Evolutionary conservation across 2,329 filamentous ascomycete genomes (phyloP), one percentile per base, ranked within the genome.

Genomic region (Gaeumannomyces sp.): DNA sequence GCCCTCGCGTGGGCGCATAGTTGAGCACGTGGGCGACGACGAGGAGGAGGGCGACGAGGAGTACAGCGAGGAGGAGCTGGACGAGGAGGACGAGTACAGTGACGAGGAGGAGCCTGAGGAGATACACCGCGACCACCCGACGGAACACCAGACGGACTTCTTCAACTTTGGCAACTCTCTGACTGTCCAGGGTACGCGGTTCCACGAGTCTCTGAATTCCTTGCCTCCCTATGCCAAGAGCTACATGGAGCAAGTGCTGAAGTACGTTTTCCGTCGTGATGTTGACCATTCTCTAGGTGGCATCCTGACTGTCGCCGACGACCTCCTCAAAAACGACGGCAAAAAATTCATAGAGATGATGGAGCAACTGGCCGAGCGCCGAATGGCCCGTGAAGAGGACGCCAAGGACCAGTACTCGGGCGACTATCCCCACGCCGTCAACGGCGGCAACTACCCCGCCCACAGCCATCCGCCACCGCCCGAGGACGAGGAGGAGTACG

Each of bases 341-440:
- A 97, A 96, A 78, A 96, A 97, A 74, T 99, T 99, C 80, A 99
- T 99, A 78, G 95, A 99, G 76, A 99, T 99, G 95, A 99, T 99
- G 95, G 95, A 99, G 77, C 94, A 98, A 79, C 85, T 99, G 72
- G 95, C 95, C 53, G 95, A 99, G 79, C 91, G 94, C 72, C 88
- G 95, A 72, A 97, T 99, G 94, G 92, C 93, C 74, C 89, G 95
- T 71, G 94, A 98, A 80, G 93, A 95, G 78, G 93, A 97, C 74
- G 91, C 92, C 62, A 88, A 89, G 67, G 82, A 86, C 69, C 81
- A 85, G 70, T 82, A 88, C 73, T 82, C 88, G 65, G 83, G 85
- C 68, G 82, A 77, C 69, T 83, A 85, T 73, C 76, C 75, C 53
- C 45, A 56, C 22, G 25, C 28, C 57, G 56, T 85, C 67, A 89